Percentiles rank a stretch among this genome's conserved stretches.
phyloP scores from a whole-genome alignment of 164 flowering plant genomes.

The Protea cynaroides region DNA sequence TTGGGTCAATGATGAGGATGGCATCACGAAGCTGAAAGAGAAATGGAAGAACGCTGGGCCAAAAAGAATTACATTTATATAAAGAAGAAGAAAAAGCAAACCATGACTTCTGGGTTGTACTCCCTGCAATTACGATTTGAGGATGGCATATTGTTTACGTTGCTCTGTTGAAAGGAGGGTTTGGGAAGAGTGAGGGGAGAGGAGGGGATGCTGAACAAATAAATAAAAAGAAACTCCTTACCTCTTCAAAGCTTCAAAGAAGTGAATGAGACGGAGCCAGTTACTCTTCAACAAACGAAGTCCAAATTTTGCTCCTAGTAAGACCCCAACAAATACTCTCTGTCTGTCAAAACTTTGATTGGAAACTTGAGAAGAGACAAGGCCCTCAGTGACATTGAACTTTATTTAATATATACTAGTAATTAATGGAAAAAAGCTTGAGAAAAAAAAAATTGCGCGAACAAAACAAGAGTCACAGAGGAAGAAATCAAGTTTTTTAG shows the following conservation, averaged over 20 bases:
- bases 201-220: neutral
- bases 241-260: conserved; percentile 8
- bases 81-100: neutral
- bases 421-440: too few species aligned
- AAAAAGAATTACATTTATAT: too few species aligned
- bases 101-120: neutral
- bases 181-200: too few species aligned
- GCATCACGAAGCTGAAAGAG: neutral
- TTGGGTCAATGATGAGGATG: neutral
- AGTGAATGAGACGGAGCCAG: neutral
- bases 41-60: too few species aligned
- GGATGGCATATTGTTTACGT: too few species aligned
- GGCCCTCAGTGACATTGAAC: too few species aligned
- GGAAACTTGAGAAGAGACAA: too few species aligned
- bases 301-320: neutral
- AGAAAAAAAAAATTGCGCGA: conserved; percentile 1
- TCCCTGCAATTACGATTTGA: too few species aligned
- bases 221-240: conserved; percentile 3
- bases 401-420: too few species aligned
- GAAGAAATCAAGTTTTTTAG: too few species aligned
- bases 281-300: conserved; percentile 1
- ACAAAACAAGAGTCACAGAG: too few species aligned
- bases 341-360: neutral
- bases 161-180: too few species aligned
- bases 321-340: conserved; percentile 1